Evolutionary conservation across 176 grass and related monocot species (phyloP).

Genomic region (Bothriochloa decipiens): DNA sequence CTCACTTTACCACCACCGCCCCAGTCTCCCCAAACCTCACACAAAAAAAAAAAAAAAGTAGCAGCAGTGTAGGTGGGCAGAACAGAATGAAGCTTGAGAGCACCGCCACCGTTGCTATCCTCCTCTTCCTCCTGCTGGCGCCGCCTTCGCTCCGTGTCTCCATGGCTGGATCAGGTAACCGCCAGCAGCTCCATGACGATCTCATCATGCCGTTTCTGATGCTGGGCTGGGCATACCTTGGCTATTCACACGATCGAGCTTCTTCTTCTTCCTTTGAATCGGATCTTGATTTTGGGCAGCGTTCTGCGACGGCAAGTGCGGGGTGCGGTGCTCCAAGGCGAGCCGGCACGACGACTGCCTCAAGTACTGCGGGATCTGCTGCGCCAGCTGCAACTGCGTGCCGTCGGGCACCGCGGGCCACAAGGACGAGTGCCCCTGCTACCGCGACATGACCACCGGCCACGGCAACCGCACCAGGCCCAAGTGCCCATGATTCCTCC

Average conservation of each 20-base stretch:
- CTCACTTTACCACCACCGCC: not conserved
- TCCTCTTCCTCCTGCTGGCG: constrained; percentile 57
- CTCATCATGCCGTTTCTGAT: not conserved
- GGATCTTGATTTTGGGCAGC: constrained; percentile 13
- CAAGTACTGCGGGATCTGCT: constrained; percentile 91
- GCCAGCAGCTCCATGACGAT: not conserved
- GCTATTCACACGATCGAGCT: not conserved
- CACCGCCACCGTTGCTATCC: constrained; percentile 33
- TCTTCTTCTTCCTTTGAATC: not conserved
- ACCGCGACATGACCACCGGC: constrained; percentile 90
- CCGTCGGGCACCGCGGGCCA: constrained; percentile 77
- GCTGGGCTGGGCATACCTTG: no score
- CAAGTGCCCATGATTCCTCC: constrained; percentile 76
- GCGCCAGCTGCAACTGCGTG: constrained; percentile 76
- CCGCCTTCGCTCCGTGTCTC: constrained; percentile 40
- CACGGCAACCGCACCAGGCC: constrained; percentile 56
- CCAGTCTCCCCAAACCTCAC: not conserved
- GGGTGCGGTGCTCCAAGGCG: constrained; percentile 86
- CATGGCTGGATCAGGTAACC: constrained; percentile 68
- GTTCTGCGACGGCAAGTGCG: constrained; percentile 86
- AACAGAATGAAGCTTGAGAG: constrained; percentile 50
- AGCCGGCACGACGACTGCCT: constrained; percentile 81
- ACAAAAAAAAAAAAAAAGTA: not conserved
- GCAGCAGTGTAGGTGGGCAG: not conserved
- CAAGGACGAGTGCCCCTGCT: constrained; percentile 98